Conservation (phyloP, 176 grass and related monocot genomes). For the Coix lacrymajobi region DNA sequence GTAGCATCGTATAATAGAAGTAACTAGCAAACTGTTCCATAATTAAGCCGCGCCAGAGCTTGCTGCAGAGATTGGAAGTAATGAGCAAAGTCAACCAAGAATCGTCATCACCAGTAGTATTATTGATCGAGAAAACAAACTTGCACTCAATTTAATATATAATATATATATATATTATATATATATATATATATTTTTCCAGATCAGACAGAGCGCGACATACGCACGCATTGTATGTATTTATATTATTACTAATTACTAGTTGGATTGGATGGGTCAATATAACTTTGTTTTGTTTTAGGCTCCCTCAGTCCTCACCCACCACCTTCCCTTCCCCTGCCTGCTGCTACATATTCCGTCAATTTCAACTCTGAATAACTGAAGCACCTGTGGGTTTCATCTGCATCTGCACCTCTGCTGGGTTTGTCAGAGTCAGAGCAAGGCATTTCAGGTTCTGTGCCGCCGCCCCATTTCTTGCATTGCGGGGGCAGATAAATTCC, state of each 20-base stretch:
- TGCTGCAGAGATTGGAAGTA: background rate
- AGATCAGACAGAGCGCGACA: background rate
- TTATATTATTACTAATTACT: background rate
- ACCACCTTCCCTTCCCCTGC: background rate
- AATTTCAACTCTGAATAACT: background rate
- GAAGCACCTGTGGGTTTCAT: too few relatives aligned
- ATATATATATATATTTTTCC: too few relatives aligned
- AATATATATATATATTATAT: too few relatives aligned
- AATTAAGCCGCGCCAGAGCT: background rate
- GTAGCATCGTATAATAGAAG: too few relatives aligned
- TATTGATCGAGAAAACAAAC: background rate
- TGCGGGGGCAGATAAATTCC: background rate
- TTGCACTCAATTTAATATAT: background rate
- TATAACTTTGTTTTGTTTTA: background rate
- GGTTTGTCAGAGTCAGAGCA: too few relatives aligned
- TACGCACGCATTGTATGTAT: background rate
- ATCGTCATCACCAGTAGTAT: background rate
- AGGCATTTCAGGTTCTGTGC: too few relatives aligned
- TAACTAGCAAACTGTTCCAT: too few relatives aligned
- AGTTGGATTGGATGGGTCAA: background rate
- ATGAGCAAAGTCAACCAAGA: constrained; percentile 19
- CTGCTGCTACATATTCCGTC: background rate
- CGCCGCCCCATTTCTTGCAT: background rate
- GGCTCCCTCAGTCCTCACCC: too few relatives aligned
- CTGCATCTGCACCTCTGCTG: too few relatives aligned